Evolutionary conservation across 176 grass and related monocot genomes (phyloP), one percentile per base, ranked within the genome.

Genomic region (Echinochloa phyllopogon): DNA sequence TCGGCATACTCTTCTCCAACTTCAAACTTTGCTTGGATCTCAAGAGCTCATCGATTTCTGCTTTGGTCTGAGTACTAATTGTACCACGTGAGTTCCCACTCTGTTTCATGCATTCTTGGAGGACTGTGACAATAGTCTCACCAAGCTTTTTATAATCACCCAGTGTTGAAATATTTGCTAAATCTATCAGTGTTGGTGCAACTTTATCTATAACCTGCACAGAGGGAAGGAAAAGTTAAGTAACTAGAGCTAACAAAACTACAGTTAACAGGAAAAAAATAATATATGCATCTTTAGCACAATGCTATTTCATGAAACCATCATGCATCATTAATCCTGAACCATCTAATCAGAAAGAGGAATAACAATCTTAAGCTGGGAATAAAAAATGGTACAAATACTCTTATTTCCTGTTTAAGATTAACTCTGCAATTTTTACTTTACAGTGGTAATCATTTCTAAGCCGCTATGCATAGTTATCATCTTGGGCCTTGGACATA

Each of bases 1-100:
- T 99, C 9, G 94, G 97, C 89, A 99, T 94, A 83, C 76, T 92
- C 87, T 96, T 99, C 69, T 99, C 97, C 72, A 85, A 81, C 74
- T 92, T 99, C 73, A 87, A 84, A 79, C 84, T 94, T 84, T 99
- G 89, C 82, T 91, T 95, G 83, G 86, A 96, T 65, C 71, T 91
- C 70, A 95, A 74, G 42, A 99, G 86, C 69, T 96, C 97, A 84
- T 94, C 88, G 76, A 99, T 90, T 69, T 89, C 83, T 88, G 95
- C 86, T 92, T 96, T 90, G 55, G 90, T 88, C 43, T 77, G 87
- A 78, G 80, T 84, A 74, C 84, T 86, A 57, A 97, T 82, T 79
- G 77, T 79, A 88, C 83, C 78, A 1, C 80, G 65, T 62, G 86
- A 77, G 59, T 83, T 83, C 69, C 82, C 89, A 41, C 83, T 83